Evolutionary conservation across 169 alveolate species (phyloP), one percentile per base, ranked within the genome.

Genomic region (Babesia gibsoni): DNA sequence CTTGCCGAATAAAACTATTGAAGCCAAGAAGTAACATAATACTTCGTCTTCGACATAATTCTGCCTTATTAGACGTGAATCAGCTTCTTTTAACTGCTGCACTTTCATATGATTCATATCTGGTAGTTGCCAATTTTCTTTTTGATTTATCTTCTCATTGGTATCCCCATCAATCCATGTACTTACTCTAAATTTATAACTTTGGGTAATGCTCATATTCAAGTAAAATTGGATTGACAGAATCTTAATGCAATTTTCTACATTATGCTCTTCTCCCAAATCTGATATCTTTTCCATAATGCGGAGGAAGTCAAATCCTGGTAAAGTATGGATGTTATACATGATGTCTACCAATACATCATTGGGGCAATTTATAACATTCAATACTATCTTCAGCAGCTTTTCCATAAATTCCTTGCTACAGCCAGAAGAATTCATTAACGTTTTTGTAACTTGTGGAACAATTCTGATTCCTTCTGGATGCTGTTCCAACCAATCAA

Each of bases 241-340:
- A 16, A 54, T 35, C 66, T 54, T 54, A 3, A 54, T 18, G 6
- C 46, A 36, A 23, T 25, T 54, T 54, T 54, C 66, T 25, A 54
- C 8, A 4, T 6, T 54, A 14, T 30, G 16, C 6, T 10, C 58
- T 18, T 54, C 16, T 27, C n/a, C n/a, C 33, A 27, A 27, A 3
- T 54, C 20, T 3, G 25, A 4, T 32, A 54, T 22, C 18, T 3
- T 25, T 23, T 18, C 25, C 45, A 33, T 10, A 6, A 54, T 45
- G 49, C 48, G 48, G 23, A 33, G 20, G 41, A 35, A 39, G 27
- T 0, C 25, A 18, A 18, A 30, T 14, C 20, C 9, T 2, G 25
- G 43, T 12, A 66, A 29, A 7, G 53, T 18, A 45, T 73, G 84
- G n/a, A 73, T 23, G 49, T 66, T 61, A 39, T 45, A 73, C 16